phyloP scores from a whole-genome alignment of 768 basidiomycete genomes.

The Leccinum subtestaceum region DNA sequence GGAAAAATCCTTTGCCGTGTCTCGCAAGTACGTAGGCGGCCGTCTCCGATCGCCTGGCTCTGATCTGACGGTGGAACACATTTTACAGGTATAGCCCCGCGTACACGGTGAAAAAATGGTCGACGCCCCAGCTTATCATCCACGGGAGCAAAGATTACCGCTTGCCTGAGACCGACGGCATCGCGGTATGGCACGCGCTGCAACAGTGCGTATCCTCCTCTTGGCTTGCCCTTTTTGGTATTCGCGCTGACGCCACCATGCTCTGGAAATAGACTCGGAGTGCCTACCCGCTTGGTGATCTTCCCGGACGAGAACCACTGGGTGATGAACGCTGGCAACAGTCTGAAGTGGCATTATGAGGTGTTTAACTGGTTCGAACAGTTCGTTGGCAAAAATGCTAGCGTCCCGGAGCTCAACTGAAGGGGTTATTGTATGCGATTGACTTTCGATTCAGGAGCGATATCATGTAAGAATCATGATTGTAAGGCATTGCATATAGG shows the following conservation, averaged over 20 bases:
- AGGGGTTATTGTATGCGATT: not conserved
- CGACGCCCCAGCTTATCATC: slow-evolving; percentile 79
- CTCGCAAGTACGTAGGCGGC: slow-evolving; percentile 50
- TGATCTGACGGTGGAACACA: not conserved
- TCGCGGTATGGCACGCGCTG: slow-evolving; percentile 81
- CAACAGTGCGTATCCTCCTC: slow-evolving; percentile 58
- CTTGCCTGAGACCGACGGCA: slow-evolving; percentile 80
- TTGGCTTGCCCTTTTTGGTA: not conserved
- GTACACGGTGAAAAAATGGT: slow-evolving; percentile 82
- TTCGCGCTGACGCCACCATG: not conserved
- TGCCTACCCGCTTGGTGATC: slow-evolving; percentile 75
- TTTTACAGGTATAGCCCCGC: slow-evolving; percentile 67
- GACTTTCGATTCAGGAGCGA: not conserved
- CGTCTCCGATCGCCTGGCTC: not conserved
- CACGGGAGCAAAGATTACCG: slow-evolving; percentile 90
- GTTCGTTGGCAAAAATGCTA: slow-evolving; percentile 46
- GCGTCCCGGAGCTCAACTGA: slow-evolving; percentile 13
- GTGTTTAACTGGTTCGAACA: slow-evolving; percentile 87
- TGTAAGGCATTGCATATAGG: slow-evolving; percentile 7
- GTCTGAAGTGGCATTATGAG: slow-evolving; percentile 94
- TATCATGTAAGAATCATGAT: not conserved
- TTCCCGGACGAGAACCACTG: slow-evolving; percentile 94
- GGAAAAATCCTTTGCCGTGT: slow-evolving; percentile 47
- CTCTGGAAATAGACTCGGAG: slow-evolving; percentile 46
- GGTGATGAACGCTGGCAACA: slow-evolving; percentile 80